phyloP scores from a whole-genome alignment of 2,329 filamentous ascomycete species.

The Phaeoacremonium minimum region DNA sequence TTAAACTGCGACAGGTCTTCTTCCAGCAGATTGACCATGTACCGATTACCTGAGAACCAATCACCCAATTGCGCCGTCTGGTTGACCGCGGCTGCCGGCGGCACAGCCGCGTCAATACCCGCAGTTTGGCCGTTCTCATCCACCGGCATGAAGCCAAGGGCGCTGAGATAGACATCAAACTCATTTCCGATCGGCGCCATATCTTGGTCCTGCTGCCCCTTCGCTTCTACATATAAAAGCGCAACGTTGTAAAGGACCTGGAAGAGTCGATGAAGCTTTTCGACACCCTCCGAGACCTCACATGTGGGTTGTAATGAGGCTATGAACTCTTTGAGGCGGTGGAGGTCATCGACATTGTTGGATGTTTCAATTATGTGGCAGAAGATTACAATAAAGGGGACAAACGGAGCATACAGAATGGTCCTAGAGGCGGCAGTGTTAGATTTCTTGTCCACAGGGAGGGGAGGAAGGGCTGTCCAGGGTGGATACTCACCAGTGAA shows the following conservation, averaged over 20 bases:
- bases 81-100: conserved; percentile 7
- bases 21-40: conserved; percentile 62
- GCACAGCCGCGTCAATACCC: conserved; percentile 8
- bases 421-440: conserved; percentile 30
- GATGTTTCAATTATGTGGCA: conserved; percentile 53
- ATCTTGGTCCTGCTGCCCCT: conserved; percentile 41
- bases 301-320: conserved; percentile 47
- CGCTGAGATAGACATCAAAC: conserved; percentile 62
- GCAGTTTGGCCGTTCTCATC: conserved; percentile 11
- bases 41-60: conserved; percentile 63
- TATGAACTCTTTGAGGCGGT: conserved; percentile 51
- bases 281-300: conserved; percentile 51
- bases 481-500: conserved; percentile 47
- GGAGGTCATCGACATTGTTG: conserved; percentile 47
- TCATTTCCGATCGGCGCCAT: conserved; percentile 50
- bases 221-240: conserved; percentile 57
- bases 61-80: conserved; percentile 49
- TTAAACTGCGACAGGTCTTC: conserved; percentile 48
- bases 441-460: background rate
- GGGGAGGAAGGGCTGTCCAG: background rate
- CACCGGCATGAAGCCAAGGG: conserved; percentile 55
- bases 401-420: conserved; percentile 53
- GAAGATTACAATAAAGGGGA: conserved; percentile 57
- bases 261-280: conserved; percentile 59
- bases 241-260: conserved; percentile 59